Evolutionary conservation across 257 asterid genomes (phyloP).

Genomic region (Salvia rosmarinus): DNA sequence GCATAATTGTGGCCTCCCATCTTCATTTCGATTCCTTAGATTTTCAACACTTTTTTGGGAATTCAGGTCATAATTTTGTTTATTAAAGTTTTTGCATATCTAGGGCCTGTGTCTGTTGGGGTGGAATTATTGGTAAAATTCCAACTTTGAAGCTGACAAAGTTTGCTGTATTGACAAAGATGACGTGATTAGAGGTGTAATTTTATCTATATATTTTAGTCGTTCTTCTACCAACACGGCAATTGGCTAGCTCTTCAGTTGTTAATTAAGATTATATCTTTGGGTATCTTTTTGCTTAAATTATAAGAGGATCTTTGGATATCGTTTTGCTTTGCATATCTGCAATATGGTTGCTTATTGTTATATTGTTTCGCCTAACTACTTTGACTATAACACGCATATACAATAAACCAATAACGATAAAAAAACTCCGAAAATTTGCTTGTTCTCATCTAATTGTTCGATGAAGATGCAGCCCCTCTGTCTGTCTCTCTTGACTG

Average conservation of each 20-base stretch:
- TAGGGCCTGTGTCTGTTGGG: conserved; percentile 12
- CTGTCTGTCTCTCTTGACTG: not conserved
- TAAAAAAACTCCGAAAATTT: not conserved
- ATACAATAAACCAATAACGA: conserved; percentile 7
- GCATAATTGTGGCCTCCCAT: conserved; percentile 24
- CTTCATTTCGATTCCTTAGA: conserved; percentile 18
- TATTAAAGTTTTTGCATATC: conserved; percentile 14
- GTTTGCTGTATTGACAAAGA: conserved; percentile 13
- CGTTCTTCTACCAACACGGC: conserved; percentile 18
- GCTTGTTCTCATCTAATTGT: not conserved
- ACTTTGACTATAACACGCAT: conserved; percentile 29
- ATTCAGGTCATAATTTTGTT: not conserved
- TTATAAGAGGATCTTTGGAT: not conserved
- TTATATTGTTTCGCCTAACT: conserved; percentile 27
- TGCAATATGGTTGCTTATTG: conserved; percentile 15
- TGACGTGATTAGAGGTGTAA: conserved; percentile 4
- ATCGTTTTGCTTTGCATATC: conserved; percentile 29
- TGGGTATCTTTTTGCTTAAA: conserved; percentile 26
- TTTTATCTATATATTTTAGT: not conserved
- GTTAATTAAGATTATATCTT: not conserved
- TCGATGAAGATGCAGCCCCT: not conserved
- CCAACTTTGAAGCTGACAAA: conserved; percentile 16
- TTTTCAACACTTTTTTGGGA: conserved; percentile 19
- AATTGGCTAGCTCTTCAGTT: conserved; percentile 25
- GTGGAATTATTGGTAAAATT: conserved; percentile 22